Conservation (phyloP, 2,329 filamentous ascomycete genomes). For the Aspergillus pseudonomiae region DNA sequence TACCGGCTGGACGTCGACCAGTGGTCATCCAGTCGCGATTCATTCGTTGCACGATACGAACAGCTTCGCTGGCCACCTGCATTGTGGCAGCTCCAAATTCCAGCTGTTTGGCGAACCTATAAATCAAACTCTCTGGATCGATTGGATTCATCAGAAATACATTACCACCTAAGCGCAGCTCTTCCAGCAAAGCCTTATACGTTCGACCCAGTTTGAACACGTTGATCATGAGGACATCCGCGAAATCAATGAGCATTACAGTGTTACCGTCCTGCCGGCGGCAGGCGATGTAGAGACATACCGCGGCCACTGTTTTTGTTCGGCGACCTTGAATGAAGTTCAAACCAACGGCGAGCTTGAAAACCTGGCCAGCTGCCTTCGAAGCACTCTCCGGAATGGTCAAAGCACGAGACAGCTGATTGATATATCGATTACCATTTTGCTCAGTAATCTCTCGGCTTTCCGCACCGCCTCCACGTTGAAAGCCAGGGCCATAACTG, state of each 20-base stretch:
- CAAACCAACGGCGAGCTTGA: slow-evolving; percentile 72
- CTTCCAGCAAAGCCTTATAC: slow-evolving; percentile 79
- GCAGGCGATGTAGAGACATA: slow-evolving; percentile 87
- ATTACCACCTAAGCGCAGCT: slow-evolving; percentile 54
- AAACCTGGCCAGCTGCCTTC: slow-evolving; percentile 70
- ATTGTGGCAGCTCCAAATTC: slow-evolving; percentile 84
- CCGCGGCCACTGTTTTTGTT: slow-evolving; percentile 82
- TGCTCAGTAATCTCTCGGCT: slow-evolving; percentile 52
- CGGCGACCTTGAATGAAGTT: slow-evolving; percentile 87
- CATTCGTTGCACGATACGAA: slow-evolving; percentile 88
- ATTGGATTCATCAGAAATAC: slow-evolving; percentile 74
- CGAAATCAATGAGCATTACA: slow-evolving; percentile 93
- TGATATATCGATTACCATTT: slow-evolving; percentile 49
- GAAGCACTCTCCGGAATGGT: slow-evolving; percentile 61
- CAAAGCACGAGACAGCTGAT: slow-evolving; percentile 44
- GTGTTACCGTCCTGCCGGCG: slow-evolving; percentile 77
- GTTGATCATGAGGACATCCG: slow-evolving; percentile 81
- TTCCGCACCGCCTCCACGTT: slow-evolving; percentile 53
- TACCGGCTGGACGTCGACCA: slow-evolving; percentile 87
- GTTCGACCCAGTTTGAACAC: slow-evolving; percentile 90
- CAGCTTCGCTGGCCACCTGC: slow-evolving; percentile 84
- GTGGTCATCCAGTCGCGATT: slow-evolving; percentile 96
- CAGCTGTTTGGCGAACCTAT: slow-evolving; percentile 85
- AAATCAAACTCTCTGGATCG: slow-evolving; percentile 86
- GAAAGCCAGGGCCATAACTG: slow-evolving; percentile 53